Percentiles rank a stretch among this genome's conserved stretches.
These are phyloP conservation scores for Rhodotorula kratochvilovae DNA, from an alignment of 768 basidiomycete genomes.

Conservation along the genomic window DNA sequence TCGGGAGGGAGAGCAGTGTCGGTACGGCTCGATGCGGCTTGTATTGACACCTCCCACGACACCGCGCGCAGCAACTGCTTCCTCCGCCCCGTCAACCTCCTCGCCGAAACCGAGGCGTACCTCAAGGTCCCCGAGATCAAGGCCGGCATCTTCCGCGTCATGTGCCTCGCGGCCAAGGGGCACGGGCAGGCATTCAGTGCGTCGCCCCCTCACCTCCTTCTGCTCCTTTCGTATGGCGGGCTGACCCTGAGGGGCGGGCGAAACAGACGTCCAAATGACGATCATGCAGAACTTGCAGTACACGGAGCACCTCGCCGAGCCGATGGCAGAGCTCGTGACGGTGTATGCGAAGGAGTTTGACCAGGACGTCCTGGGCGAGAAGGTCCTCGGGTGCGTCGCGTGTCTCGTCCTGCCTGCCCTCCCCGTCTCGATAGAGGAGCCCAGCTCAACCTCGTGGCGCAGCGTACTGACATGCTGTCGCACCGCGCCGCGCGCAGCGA, in stretches of 20 bases:
- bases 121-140: constrained; percentile 75
- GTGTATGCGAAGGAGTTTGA: constrained; percentile 80
- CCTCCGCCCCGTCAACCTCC: constrained; percentile 77
- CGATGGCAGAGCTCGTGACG: constrained; percentile 83
- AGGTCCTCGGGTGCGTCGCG: constrained; percentile 60
- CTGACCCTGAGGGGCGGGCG: too few relatives aligned
- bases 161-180: constrained; percentile 86
- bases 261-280: constrained; percentile 65
- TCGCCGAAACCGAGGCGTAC: constrained; percentile 77
- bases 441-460: too few relatives aligned
- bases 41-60: not conserved
- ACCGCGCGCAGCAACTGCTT: constrained; percentile 64
- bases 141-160: constrained; percentile 73
- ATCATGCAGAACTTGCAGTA: constrained; percentile 91
- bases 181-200: constrained; percentile 71
- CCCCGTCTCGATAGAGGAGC: too few relatives aligned
- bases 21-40: too few relatives aligned
- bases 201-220: constrained; percentile 21
- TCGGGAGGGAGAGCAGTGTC: too few relatives aligned
- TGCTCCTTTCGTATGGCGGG: fast-evolving
- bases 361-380: constrained; percentile 80
- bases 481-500: too few relatives aligned
- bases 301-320: constrained; percentile 88
- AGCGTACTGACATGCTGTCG: too few relatives aligned
- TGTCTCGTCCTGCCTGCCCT: too few relatives aligned